Evolutionary conservation across 1,284 basidiomycete genomes (phyloP).

Genomic region (Boletellus sp.): DNA sequence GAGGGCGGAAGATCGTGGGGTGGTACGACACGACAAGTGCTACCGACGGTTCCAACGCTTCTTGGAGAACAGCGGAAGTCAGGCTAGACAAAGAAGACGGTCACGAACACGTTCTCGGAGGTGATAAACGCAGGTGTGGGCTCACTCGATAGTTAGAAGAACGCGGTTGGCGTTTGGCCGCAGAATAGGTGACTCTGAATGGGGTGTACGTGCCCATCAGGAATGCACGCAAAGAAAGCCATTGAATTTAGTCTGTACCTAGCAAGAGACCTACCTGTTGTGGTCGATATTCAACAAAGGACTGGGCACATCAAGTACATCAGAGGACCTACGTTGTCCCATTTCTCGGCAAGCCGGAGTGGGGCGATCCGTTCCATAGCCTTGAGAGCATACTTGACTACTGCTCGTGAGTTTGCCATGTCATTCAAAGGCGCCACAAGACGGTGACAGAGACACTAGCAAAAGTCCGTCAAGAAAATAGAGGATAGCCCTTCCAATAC

Average conservation of each 20-base stretch:
- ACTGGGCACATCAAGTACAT: slow-evolving; percentile 23
- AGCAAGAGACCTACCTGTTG: slow-evolving; percentile 77
- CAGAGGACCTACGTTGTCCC: slow-evolving; percentile 91
- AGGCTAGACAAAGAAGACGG: slow-evolving; percentile 47
- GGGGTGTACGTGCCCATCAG: neutral
- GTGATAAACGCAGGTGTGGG: slow-evolving; percentile 6
- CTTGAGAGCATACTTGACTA: slow-evolving; percentile 47
- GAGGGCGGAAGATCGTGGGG: slow-evolving; percentile 82
- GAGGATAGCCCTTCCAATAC: no score
- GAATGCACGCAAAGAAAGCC: slow-evolving; percentile 1
- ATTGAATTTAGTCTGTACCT: slow-evolving; percentile 43
- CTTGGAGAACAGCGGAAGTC: slow-evolving; percentile 73
- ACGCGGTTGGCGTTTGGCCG: slow-evolving; percentile 58
- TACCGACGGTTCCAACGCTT: slow-evolving; percentile 63
- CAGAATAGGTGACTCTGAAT: slow-evolving; percentile 68
- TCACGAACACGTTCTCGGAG: slow-evolving; percentile 10
- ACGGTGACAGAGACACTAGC: neutral
- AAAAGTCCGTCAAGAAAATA: no score
- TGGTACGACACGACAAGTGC: slow-evolving; percentile 85
- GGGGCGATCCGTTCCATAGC: slow-evolving; percentile 83
- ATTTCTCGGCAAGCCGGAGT: slow-evolving; percentile 78
- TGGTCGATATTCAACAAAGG: neutral
- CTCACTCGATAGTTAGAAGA: slow-evolving; percentile 84
- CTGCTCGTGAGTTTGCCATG: slow-evolving; percentile 8
- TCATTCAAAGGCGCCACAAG: neutral